Evolutionary conservation across 192 early-diverging fungal genomes (phyloP).

Genomic region (Pilaira anomala): DNA sequence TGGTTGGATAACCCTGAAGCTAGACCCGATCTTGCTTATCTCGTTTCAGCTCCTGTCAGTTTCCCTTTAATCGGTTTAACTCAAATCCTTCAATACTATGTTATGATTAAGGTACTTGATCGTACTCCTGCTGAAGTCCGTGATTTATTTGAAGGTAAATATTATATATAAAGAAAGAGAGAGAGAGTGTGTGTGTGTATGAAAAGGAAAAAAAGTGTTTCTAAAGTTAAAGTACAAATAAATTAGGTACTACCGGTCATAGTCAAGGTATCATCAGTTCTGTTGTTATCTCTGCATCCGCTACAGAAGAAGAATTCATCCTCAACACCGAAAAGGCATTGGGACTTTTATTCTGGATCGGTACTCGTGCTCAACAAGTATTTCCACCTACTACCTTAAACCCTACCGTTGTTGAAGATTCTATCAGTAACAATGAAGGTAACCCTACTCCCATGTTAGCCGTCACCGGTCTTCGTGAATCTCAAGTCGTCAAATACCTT

Average conservation of each 20-base stretch:
- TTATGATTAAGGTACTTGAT: constrained; percentile 70
- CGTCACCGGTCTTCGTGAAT: constrained; percentile 76
- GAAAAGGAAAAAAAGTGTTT: neutral
- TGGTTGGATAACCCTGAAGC: constrained; percentile 81
- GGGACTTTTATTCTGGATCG: constrained; percentile 78
- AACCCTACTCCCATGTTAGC: constrained; percentile 91
- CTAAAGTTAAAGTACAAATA: too few relatives aligned
- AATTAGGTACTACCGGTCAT: constrained; percentile 74
- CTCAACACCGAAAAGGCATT: constrained; percentile 75
- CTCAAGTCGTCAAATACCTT: constrained; percentile 81
- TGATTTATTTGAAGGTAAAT: constrained; percentile 51
- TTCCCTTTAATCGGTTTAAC: constrained; percentile 89
- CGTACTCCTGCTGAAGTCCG: constrained; percentile 57
- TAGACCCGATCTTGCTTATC: constrained; percentile 73
- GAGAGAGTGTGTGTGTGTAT: constrained; percentile 15
- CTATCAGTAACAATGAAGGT: constrained; percentile 84
- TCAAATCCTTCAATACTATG: constrained; percentile 86
- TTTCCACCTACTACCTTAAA: constrained; percentile 78
- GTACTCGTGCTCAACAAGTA: constrained; percentile 75
- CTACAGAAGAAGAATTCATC: constrained; percentile 76
- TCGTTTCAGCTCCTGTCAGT: constrained; percentile 76
- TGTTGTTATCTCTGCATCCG: constrained; percentile 73
- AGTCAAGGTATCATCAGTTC: constrained; percentile 88
- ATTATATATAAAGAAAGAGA: neutral
- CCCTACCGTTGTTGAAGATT: constrained; percentile 88